Base-by-base conservation (phyloP, 2,329 filamentous ascomycete species). In the Microsporum canis region DNA sequence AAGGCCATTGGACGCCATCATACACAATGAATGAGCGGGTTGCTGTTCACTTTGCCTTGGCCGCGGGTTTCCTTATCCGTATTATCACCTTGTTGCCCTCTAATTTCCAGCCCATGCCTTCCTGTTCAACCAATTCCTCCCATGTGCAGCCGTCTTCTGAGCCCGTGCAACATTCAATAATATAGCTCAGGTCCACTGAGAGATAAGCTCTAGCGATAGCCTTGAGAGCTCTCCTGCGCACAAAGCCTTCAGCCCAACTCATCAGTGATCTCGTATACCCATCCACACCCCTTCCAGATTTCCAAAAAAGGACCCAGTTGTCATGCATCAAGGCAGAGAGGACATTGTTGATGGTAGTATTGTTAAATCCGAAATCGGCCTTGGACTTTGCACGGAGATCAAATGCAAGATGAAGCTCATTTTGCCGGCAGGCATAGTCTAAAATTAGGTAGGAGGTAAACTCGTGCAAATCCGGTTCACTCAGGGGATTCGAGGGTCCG, bases 141-240 rank as follows among this genome's bases (percentile, higher is more conserved):
- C 92, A 99, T n/a, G 75, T 78, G 66, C 82, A 76, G 55, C 62
- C 64, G 47, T 70, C 65, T 39, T 70, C 69, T 41, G 74, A 71
- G 7, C 76, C 76, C 6, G 75, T 75, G 59, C 76, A 75, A 49
- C 72, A 78, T 56, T 84, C 84, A 3, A 88, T 81, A 61, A 83
- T 80, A 69, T 79, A 81, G 74, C 94, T 88, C 58, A 96, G 75
- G 72, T 86, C 88, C 6, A 90, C 86, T 23, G 77, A 83, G 65
- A 96, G 75, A 72, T 99, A 99, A 3, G 87, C 82, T 69, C 85
- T 83, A 0, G 90, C 91, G 60, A 97, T 82, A 71, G 91, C 94
- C 77, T 96, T 95, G 66, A 97, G 77, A 38, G 88, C 84, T 73
- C 91, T 87, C 66, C 84, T 78, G 66, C 88, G 80, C 70, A 96